These are phyloP conservation scores for Pneumocystis jirovecii DNA, from an alignment of 1,139 yeast genomes.

Conservation along the genomic window DNA sequence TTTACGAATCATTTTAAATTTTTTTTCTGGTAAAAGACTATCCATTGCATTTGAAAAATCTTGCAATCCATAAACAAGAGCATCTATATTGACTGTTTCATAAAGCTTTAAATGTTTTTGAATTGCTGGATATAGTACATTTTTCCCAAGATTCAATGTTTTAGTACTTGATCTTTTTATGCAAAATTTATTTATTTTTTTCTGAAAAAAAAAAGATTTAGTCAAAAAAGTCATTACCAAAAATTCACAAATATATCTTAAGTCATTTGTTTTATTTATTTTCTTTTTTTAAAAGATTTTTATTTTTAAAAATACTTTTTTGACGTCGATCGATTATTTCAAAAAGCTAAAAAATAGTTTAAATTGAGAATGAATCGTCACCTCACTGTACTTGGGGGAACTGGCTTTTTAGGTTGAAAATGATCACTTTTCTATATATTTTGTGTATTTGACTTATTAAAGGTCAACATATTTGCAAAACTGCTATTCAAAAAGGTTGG, in stretches of 20 bases:
- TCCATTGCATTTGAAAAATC: neutral
- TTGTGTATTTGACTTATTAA: neutral
- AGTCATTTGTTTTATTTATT: neutral
- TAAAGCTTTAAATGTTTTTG: neutral
- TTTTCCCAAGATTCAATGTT: neutral
- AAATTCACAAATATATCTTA: no score
- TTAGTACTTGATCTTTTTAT: neutral
- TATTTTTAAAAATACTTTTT: neutral
- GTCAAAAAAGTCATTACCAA: neutral
- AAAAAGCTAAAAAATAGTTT: neutral
- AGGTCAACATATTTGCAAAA: slow-evolving; percentile 13
- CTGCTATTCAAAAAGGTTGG: slow-evolving; percentile 14
- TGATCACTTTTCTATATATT: neutral
- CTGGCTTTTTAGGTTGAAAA: slow-evolving; percentile 13
- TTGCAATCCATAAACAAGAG: neutral
- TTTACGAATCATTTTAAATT: neutral
- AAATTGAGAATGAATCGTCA: slow-evolving; percentile 6
- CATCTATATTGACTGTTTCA: neutral
- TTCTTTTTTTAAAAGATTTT: neutral
- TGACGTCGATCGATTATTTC: neutral
- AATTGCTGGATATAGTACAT: neutral
- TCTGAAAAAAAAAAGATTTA: neutral
- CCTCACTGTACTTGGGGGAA: slow-evolving; percentile 12
- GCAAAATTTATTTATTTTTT: neutral
- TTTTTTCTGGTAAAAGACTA: neutral